Conservation (phyloP, 805 yeast species). For the Schwanniomyces pseudopolymorphus region DNA sequence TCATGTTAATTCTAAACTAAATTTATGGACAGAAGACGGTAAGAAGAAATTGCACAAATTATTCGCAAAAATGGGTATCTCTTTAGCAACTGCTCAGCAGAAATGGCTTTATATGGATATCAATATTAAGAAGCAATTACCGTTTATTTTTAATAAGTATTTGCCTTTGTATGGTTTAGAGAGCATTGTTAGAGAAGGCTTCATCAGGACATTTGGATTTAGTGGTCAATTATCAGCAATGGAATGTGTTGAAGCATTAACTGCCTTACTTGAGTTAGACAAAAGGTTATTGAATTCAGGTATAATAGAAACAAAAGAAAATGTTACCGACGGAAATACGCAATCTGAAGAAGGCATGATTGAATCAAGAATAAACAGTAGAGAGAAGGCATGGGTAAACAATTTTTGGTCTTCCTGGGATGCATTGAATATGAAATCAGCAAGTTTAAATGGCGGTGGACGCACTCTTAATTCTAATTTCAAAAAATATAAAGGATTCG, state of each 20-base stretch:
- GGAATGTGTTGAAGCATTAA: conserved; percentile 86
- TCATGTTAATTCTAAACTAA: conserved; percentile 82
- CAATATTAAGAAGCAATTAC: conserved; percentile 69
- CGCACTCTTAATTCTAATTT: conserved; percentile 11
- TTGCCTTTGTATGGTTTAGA: conserved; percentile 77
- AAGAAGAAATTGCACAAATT: conserved; percentile 80
- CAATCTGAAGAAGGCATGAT: conserved; percentile 21
- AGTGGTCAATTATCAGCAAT: conserved; percentile 86
- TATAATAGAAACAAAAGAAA: conserved; percentile 19
- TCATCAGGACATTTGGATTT: conserved; percentile 81
- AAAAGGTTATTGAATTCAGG: conserved; percentile 21
- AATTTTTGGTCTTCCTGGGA: conserved; percentile 68
- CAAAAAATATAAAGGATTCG: conserved; percentile 44
- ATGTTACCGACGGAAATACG: conserved; percentile 14
- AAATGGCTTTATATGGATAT: conserved; percentile 91
- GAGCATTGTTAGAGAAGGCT: conserved; percentile 82
- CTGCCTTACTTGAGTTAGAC: conserved; percentile 79
- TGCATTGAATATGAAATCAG: conserved; percentile 40
- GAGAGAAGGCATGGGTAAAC: conserved; percentile 68
- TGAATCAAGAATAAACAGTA: conserved; percentile 31
- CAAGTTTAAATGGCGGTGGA: conserved; percentile 12
- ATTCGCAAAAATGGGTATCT: conserved; percentile 96
- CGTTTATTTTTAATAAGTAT: conserved; percentile 65
- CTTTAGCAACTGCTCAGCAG: conserved; percentile 84
- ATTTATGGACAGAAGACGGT: conserved; percentile 91